phyloP scores from a whole-genome alignment of 78 protist species.

The Dictyostelium firmibasis region DNA sequence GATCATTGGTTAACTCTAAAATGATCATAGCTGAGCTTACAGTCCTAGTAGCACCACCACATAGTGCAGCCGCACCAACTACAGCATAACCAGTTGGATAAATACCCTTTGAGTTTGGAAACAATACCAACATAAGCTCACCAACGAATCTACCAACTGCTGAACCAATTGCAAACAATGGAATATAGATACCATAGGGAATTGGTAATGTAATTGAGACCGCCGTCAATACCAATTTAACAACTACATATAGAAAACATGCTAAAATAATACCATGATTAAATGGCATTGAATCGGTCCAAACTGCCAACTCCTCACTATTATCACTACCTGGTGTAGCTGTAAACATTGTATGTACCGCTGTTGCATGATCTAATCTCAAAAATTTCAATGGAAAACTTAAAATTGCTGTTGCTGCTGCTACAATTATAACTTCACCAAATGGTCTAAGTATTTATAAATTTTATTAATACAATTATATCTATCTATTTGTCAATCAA shows the following conservation, averaged over 20 bases:
- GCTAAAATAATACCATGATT: conserved; percentile 44
- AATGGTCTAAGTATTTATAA: conserved; percentile 15
- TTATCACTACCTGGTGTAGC: conserved; percentile 18
- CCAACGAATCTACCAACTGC: conserved; percentile 86
- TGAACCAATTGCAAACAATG: conserved; percentile 85
- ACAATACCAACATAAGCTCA: conserved; percentile 67
- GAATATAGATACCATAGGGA: conserved; percentile 86
- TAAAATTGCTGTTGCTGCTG: conserved; percentile 37
- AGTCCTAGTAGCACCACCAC: conserved; percentile 88
- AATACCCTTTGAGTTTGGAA: conserved; percentile 42
- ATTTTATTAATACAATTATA: too few relatives aligned
- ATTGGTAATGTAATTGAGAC: conserved; percentile 79
- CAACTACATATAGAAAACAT: conserved; percentile 46
- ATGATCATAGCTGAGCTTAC: conserved; percentile 84
- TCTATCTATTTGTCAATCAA: too few relatives aligned
- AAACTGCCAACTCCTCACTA: conserved; percentile 36
- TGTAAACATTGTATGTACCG: conserved; percentile 67
- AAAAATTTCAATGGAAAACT: conserved; percentile 52
- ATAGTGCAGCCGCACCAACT: conserved; percentile 90
- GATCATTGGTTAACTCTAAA: conserved; percentile 87
- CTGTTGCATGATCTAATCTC: conserved; percentile 73
- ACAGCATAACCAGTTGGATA: conserved; percentile 90
- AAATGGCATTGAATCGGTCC: conserved; percentile 65
- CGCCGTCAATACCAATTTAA: conserved; percentile 65
- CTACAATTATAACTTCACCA: conserved; percentile 69